Conservation (phyloP, 352 stramenopile species). For the Pythium chondricola region DNA sequence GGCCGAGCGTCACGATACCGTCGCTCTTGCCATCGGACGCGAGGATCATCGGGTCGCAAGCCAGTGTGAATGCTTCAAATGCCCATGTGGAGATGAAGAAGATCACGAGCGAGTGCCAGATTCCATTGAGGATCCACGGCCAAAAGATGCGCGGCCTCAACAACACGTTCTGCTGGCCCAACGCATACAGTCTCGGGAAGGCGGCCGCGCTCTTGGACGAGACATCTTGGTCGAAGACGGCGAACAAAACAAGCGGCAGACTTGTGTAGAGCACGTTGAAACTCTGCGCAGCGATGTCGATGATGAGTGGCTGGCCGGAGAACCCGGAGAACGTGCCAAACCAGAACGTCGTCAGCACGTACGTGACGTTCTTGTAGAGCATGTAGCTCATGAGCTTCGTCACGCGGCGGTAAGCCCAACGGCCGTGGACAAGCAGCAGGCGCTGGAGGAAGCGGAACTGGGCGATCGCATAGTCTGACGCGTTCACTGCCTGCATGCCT, state of each 20-base stretch:
- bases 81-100: conserved; percentile 75
- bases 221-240: conserved; percentile 74
- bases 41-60: conserved; percentile 26
- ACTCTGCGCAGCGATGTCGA: conserved; percentile 72
- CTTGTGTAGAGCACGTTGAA: conserved; percentile 84
- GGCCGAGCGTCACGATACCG: conserved; percentile 57
- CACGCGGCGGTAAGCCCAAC: conserved; percentile 90
- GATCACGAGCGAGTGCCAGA: conserved; percentile 78
- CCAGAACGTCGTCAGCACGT: conserved; percentile 80
- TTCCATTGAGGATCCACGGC: conserved; percentile 77
- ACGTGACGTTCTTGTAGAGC: conserved; percentile 93
- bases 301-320: conserved; percentile 68
- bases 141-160: conserved; percentile 62
- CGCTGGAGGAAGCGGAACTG: conserved; percentile 92
- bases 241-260: conserved; percentile 67
- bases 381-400: conserved; percentile 92
- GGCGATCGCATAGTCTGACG: conserved; percentile 90
- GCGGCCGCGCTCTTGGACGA: conserved; percentile 56
- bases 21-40: conserved; percentile 38
- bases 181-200: conserved; percentile 58
- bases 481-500: conserved; percentile 90
- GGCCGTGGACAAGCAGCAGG: conserved; percentile 90
- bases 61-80: conserved; percentile 22
- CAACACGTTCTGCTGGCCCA: conserved; percentile 64
- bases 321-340: conserved; percentile 78